Evolutionary conservation across 2,329 filamentous ascomycete species (phyloP).

Genomic region (Geosmithia morbida): DNA sequence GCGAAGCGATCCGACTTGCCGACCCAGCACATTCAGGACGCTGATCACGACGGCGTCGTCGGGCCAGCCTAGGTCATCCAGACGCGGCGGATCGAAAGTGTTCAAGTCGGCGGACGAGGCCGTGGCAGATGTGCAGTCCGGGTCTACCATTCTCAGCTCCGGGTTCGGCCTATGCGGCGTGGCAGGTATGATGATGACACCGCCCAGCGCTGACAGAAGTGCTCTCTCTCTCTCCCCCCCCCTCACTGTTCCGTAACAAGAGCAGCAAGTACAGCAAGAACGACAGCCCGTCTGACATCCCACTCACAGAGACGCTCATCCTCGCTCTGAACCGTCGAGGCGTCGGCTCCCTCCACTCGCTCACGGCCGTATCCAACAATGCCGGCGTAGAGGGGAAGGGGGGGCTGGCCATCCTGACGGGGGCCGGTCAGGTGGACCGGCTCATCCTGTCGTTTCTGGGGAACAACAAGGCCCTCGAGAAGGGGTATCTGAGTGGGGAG

Average conservation of each 20-base stretch:
- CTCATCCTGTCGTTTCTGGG: constrained; percentile 66
- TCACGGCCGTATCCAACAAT: constrained; percentile 73
- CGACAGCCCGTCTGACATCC: not conserved
- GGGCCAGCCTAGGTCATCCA: not conserved
- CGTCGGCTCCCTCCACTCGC: constrained; percentile 43
- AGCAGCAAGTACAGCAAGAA: too few relatives aligned
- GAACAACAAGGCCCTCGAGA: constrained; percentile 62
- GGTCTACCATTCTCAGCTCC: constrained; percentile 58
- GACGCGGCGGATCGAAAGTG: constrained; percentile 28
- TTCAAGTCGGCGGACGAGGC: constrained; percentile 48
- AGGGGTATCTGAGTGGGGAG: constrained; percentile 60
- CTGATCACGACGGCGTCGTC: not conserved
- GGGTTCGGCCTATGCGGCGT: constrained; percentile 77
- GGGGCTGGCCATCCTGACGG: constrained; percentile 54
- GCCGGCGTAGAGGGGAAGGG: constrained; percentile 56
- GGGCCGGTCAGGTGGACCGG: constrained; percentile 54
- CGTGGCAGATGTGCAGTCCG: constrained; percentile 54
- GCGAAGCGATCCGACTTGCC: too few relatives aligned
- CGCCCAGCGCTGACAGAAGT: not conserved
- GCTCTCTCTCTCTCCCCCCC: too few relatives aligned
- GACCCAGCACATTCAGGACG: not conserved
- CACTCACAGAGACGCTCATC: constrained; percentile 65
- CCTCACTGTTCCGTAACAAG: too few relatives aligned
- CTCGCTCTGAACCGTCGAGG: constrained; percentile 47
- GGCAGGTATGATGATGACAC: constrained; percentile 32